These are phyloP conservation scores for Barnettozyma salicaria DNA, from an alignment of 805 yeast species.

Conservation along the genomic window DNA sequence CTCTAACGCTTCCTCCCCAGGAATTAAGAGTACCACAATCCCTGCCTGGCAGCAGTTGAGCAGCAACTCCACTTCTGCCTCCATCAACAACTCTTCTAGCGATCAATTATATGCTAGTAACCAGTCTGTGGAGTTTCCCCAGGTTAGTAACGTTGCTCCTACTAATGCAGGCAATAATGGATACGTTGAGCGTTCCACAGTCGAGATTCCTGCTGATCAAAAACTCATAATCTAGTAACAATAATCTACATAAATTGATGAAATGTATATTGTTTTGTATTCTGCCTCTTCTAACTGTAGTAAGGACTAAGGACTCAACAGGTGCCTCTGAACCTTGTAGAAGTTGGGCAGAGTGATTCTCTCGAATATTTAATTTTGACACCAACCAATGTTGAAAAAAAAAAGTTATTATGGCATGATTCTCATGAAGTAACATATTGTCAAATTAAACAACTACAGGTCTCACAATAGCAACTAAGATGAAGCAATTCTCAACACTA, in stretches of 20 bases:
- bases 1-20: background rate
- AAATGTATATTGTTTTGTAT: no score
- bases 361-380: no score
- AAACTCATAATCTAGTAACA: slow-evolving; percentile 1
- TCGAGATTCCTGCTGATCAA: slow-evolving; percentile 3
- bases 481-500: slow-evolving; percentile 2
- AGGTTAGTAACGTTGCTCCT: background rate
- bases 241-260: no score
- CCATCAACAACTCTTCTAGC: background rate
- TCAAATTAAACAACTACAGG: no score
- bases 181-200: background rate
- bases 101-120: slow-evolving; percentile 2
- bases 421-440: no score
- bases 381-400: no score
- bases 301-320: no score
- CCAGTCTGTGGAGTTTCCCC: slow-evolving; percentile 10
- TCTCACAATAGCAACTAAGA: background rate
- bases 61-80: slow-evolving; percentile 5
- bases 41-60: slow-evolving; percentile 21
- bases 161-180: background rate
- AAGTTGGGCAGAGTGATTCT: no score
- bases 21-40: slow-evolving; percentile 7
- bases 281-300: no score
- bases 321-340: no score
- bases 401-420: no score